Percentiles rank a stretch among this genome's conserved stretches.
Conservation (phyloP, 2,329 filamentous ascomycete species). For the Paraphaeosphaeria minitans region DNA sequence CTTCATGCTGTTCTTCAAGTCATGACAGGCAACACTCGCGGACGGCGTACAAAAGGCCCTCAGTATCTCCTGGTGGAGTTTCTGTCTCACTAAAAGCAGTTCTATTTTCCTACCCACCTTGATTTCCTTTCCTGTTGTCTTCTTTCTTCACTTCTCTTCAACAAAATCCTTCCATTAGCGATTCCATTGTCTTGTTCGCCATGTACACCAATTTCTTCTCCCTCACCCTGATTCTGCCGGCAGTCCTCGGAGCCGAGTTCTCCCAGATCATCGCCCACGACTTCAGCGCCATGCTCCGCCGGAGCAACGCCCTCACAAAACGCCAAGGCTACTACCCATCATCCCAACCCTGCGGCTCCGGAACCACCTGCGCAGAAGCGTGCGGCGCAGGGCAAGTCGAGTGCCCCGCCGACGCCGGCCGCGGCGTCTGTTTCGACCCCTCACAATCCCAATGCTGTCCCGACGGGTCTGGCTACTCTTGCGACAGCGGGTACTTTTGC, state of each 20-base stretch:
- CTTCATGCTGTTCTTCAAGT: not conserved
- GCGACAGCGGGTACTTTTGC: constrained; percentile 67
- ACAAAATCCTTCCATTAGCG: not conserved
- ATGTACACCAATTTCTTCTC: constrained; percentile 37
- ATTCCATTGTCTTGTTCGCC: constrained; percentile 7
- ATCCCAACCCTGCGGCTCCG: constrained; percentile 56
- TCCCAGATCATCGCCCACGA: constrained; percentile 45
- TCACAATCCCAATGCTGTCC: constrained; percentile 60
- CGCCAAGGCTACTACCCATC: constrained; percentile 54
- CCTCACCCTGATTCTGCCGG: constrained; percentile 27
- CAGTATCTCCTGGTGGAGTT: not conserved
- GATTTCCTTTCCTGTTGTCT: not conserved
- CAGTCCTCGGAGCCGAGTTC: constrained; percentile 25
- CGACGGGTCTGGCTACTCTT: constrained; percentile 64
- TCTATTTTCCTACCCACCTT: not conserved
- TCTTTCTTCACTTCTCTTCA: not conserved
- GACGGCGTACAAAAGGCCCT: constrained; percentile 3
- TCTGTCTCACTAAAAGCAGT: not conserved
- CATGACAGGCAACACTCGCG: constrained; percentile 1
- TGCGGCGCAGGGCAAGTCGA: constrained; percentile 58
- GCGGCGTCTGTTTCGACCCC: constrained; percentile 64
- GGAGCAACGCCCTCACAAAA: constrained; percentile 29
- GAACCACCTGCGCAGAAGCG: constrained; percentile 60
- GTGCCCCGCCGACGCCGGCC: constrained; percentile 57
- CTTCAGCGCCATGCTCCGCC: constrained; percentile 50